These are phyloP conservation scores for Hericium coralloides DNA, from an alignment of 768 basidiomycete genomes.

Conservation along the genomic window DNA sequence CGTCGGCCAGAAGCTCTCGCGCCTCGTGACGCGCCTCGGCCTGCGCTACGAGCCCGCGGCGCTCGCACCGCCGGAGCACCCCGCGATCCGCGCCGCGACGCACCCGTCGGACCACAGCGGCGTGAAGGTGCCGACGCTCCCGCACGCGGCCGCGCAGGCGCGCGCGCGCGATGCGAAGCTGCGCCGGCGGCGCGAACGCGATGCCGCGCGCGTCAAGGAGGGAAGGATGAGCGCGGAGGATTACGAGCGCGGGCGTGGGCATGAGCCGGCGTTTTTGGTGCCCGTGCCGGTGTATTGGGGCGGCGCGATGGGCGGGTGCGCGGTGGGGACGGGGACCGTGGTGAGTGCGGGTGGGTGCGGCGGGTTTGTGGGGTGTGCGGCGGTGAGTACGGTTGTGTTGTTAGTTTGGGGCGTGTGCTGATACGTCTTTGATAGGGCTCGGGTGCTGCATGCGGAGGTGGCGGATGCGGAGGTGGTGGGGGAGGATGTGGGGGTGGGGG, in stretches of 20 bases:
- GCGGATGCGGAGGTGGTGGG: no score
- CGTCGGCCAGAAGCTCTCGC: conserved; percentile 32
- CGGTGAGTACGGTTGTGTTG: not conserved
- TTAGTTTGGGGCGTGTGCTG: no score
- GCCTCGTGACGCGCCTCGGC: conserved; percentile 13
- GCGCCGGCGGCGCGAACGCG: conserved; percentile 13
- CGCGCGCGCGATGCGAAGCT: not conserved
- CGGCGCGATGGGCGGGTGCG: not conserved
- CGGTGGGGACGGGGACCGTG: not conserved
- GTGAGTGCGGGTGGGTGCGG: not conserved
- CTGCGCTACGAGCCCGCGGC: conserved; percentile 12
- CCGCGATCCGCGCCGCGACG: conserved; percentile 36
- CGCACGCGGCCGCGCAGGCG: not conserved
- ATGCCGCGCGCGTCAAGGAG: conserved; percentile 18
- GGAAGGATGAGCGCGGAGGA: conserved; percentile 14
- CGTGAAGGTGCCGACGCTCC: conserved; percentile 22
- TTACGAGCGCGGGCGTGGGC: conserved; percentile 9
- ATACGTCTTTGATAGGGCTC: no score
- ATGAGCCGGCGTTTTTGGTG: conserved; percentile 29
- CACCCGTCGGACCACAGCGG: conserved; percentile 49
- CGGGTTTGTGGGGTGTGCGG: not conserved
- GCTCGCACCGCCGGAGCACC: conserved; percentile 24
- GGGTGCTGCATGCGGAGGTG: no score
- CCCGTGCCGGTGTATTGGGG: conserved; percentile 28
- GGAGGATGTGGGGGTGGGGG: no score